Evolutionary conservation across 106 monocot genomes (phyloP).

Genomic region (Allium cepa): DNA sequence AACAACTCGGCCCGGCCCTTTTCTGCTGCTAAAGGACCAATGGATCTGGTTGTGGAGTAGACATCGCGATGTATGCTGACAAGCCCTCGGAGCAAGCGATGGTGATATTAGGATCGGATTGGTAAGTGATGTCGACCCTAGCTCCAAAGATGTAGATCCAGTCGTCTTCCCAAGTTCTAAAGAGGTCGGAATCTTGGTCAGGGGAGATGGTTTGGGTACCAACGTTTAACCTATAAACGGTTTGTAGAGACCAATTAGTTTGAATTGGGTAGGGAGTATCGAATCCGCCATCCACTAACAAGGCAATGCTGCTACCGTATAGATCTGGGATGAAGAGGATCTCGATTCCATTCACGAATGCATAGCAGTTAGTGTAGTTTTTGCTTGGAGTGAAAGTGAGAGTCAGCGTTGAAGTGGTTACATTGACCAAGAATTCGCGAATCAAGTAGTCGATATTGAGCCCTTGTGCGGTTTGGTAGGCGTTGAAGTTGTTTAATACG

Average conservation of each 20-base stretch:
- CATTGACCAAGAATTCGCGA: conserved; percentile 54
- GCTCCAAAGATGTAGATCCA: conserved; percentile 36
- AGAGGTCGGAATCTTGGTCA: conserved; percentile 29
- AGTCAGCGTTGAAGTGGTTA: conserved; percentile 25
- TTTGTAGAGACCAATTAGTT: conserved; percentile 30
- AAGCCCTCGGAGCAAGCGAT: conserved; percentile 16
- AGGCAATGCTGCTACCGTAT: conserved; percentile 15
- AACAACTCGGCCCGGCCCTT: too few species aligned
- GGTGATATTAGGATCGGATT: conserved; percentile 42
- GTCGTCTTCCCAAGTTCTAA: conserved; percentile 54
- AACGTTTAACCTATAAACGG: conserved; percentile 63
- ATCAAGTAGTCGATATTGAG: conserved; percentile 36
- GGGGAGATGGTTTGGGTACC: conserved; percentile 50
- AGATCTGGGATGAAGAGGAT: conserved; percentile 53
- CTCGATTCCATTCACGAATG: conserved; percentile 87
- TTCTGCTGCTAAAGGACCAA: conserved; percentile 29
- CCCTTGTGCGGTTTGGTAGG: conserved; percentile 37
- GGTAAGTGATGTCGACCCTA: conserved; percentile 36
- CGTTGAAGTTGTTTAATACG: conserved; percentile 63
- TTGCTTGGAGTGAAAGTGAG: conserved; percentile 58
- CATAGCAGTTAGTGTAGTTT: conserved; percentile 26
- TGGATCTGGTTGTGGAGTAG: conserved; percentile 61
- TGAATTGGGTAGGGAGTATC: conserved; percentile 18
- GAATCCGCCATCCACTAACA: conserved; percentile 9
- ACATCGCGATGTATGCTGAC: conserved; percentile 55